phyloP scores from a whole-genome alignment of 1,139 yeast genomes.

The Candida sanyaensis region DNA sequence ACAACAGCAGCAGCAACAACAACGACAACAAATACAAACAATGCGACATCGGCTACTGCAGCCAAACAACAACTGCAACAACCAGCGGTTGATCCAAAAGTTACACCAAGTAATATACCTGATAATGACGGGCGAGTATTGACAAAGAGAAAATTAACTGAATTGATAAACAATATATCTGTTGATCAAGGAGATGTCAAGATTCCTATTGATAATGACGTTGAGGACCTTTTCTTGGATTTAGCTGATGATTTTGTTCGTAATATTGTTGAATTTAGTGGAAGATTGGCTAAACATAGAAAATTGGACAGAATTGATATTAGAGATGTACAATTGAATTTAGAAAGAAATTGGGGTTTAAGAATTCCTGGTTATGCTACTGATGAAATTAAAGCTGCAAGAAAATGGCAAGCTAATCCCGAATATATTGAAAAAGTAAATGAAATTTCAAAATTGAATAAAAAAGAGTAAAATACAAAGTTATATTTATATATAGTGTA shows the following conservation, averaged over 20 bases:
- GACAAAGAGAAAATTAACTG: slow-evolving; percentile 85
- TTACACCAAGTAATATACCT: slow-evolving; percentile 31
- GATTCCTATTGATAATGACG: slow-evolving; percentile 93
- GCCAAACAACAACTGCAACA: slow-evolving; percentile 4
- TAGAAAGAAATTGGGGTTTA: slow-evolving; percentile 95
- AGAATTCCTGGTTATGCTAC: slow-evolving; percentile 90
- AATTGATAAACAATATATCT: slow-evolving; percentile 79
- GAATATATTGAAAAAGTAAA: slow-evolving; percentile 65
- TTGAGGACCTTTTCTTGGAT: slow-evolving; percentile 86
- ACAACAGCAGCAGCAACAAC: slow-evolving; percentile 12
- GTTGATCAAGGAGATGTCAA: slow-evolving; percentile 87
- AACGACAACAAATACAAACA: slow-evolving; percentile 13
- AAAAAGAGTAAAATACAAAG: slow-evolving; percentile 2
- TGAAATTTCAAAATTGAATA: slow-evolving; percentile 9
- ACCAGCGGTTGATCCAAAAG: slow-evolving; percentile 9
- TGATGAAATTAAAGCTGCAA: slow-evolving; percentile 84
- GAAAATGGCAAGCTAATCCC: slow-evolving; percentile 77
- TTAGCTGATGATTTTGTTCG: slow-evolving; percentile 95
- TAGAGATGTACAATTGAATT: slow-evolving; percentile 85
- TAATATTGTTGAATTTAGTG: slow-evolving; percentile 88
- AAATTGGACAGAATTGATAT: slow-evolving; percentile 87
- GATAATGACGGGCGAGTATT: slow-evolving; percentile 74
- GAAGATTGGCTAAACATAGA: slow-evolving; percentile 92
- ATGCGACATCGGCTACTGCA: slow-evolving; percentile 11
- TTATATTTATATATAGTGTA: not conserved